Percentiles rank a stretch among this genome's conserved stretches.
These are phyloP conservation scores for Lasiosphaeria hispida DNA, from an alignment of 495 filamentous ascomycete genomes.

Conservation along the genomic window DNA sequence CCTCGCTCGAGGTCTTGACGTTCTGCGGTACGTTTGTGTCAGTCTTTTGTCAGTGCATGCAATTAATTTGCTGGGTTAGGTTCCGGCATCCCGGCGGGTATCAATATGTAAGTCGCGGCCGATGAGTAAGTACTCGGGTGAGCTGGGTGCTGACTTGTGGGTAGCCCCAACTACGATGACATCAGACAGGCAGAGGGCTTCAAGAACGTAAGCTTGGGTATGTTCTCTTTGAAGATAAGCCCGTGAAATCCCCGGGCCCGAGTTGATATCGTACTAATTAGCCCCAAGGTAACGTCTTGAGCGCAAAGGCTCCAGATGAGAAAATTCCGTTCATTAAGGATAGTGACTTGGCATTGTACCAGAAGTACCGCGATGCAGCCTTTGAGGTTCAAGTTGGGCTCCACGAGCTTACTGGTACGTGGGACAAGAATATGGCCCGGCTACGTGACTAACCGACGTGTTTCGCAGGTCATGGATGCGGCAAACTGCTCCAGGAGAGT, in stretches of 20 bases:
- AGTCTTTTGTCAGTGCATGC: not conserved
- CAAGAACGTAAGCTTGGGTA: slow-evolving; percentile 74
- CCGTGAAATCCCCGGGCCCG: too few relatives aligned
- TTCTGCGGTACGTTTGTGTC: slow-evolving; percentile 35
- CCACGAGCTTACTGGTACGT: slow-evolving; percentile 81
- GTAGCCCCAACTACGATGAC: slow-evolving; percentile 83
- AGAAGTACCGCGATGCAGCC: slow-evolving; percentile 73
- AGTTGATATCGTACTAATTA: slow-evolving; percentile 3
- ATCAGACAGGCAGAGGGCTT: slow-evolving; percentile 93
- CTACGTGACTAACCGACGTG: not conserved
- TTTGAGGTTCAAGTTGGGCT: slow-evolving; percentile 96
- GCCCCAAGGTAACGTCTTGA: slow-evolving; percentile 83
- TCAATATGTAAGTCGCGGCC: slow-evolving; percentile 45
- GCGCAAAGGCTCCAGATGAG: slow-evolving; percentile 86
- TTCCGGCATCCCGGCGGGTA: slow-evolving; percentile 80
- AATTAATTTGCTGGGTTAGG: slow-evolving; percentile 29
- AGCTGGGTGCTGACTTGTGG: slow-evolving; percentile 50
- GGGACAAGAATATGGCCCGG: too few relatives aligned
- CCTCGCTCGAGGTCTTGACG: slow-evolving; percentile 69
- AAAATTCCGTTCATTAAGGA: slow-evolving; percentile 82
- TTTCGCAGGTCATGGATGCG: slow-evolving; percentile 72
- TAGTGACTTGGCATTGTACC: slow-evolving; percentile 71
- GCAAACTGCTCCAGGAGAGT: slow-evolving; percentile 91
- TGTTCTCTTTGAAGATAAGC: not conserved
- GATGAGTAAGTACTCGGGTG: not conserved